Conservation (phyloP, 2,329 filamentous ascomycete genomes). For the Pyricularia sp. region DNA sequence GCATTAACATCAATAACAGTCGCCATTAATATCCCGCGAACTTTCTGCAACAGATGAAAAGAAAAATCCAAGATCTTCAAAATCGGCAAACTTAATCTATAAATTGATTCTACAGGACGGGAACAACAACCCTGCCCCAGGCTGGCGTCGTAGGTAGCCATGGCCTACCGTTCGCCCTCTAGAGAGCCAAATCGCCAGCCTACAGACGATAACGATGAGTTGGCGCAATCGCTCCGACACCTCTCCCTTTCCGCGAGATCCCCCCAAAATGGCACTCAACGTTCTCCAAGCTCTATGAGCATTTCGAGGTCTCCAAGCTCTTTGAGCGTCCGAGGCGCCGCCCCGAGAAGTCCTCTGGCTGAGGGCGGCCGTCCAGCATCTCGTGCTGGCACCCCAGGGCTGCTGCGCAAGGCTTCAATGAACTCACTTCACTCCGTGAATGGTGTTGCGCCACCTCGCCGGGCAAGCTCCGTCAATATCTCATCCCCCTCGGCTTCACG, state of each 20-base stretch:
- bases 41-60: background rate
- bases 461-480: slow-evolving; percentile 35
- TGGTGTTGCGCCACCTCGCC: slow-evolving; percentile 33
- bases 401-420: slow-evolving; percentile 47
- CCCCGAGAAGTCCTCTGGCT: slow-evolving; percentile 32
- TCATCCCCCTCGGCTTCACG: slow-evolving; percentile 29
- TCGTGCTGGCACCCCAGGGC: slow-evolving; percentile 36
- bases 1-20: background rate
- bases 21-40: background rate
- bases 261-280: slow-evolving; percentile 3
- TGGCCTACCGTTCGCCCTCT: slow-evolving; percentile 5
- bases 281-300: slow-evolving; percentile 8
- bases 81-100: background rate
- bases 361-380: slow-evolving; percentile 26
- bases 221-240: slow-evolving; percentile 14
- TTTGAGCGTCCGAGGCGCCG: slow-evolving; percentile 18
- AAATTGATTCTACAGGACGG: background rate
- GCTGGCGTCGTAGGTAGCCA: background rate
- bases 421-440: slow-evolving; percentile 41
- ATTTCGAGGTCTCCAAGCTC: slow-evolving; percentile 25
- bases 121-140: background rate
- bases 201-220: slow-evolving; percentile 5
- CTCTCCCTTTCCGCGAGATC: slow-evolving; percentile 12
- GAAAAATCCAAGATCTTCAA: background rate
- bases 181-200: slow-evolving; percentile 3